Evolutionary conservation across 2,329 filamentous ascomycete genomes (phyloP).

Genomic region (Iodosphaeria phyllophila): DNA sequence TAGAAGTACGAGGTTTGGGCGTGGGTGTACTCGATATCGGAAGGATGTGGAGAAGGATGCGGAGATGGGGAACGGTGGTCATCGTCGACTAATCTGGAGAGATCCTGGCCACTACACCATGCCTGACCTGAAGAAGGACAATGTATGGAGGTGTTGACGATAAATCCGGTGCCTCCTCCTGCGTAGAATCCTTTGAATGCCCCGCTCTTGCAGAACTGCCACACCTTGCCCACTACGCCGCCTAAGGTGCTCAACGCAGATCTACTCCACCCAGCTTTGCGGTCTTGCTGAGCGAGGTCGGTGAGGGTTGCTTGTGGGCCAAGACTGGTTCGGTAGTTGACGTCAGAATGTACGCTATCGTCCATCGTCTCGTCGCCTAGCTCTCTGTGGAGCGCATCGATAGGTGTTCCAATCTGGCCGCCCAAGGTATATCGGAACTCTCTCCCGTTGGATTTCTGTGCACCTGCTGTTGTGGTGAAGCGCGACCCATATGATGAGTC

Average conservation of each 20-base stretch:
- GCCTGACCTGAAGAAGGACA: no score
- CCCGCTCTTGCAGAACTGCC: conserved; percentile 61
- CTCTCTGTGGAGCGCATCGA: conserved; percentile 11
- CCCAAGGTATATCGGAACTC: conserved; percentile 27
- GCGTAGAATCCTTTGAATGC: conserved; percentile 76
- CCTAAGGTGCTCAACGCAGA: conserved; percentile 44
- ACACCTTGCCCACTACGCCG: conserved; percentile 57
- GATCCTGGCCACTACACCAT: no score
- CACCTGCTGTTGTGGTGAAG: conserved; percentile 4
- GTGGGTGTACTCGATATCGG: not conserved
- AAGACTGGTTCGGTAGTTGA: conserved; percentile 33
- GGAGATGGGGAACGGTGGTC: not conserved
- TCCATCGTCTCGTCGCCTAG: conserved; percentile 18
- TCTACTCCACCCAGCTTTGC: conserved; percentile 30
- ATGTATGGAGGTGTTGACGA: no score
- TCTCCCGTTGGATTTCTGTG: conserved; percentile 5
- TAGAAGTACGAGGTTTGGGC: conserved; percentile 12
- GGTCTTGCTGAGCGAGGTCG: conserved; percentile 13
- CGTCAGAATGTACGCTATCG: conserved; percentile 37
- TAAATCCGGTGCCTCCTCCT: conserved; percentile 61
- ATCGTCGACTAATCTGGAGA: no score
- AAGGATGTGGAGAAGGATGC: not conserved
- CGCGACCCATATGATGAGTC: no score
- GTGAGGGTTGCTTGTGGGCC: conserved; percentile 24
- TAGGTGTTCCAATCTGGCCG: conserved; percentile 32